Base-by-base conservation (phyloP, 208 protist genomes). In the Leishmania gerbilli region DNA sequence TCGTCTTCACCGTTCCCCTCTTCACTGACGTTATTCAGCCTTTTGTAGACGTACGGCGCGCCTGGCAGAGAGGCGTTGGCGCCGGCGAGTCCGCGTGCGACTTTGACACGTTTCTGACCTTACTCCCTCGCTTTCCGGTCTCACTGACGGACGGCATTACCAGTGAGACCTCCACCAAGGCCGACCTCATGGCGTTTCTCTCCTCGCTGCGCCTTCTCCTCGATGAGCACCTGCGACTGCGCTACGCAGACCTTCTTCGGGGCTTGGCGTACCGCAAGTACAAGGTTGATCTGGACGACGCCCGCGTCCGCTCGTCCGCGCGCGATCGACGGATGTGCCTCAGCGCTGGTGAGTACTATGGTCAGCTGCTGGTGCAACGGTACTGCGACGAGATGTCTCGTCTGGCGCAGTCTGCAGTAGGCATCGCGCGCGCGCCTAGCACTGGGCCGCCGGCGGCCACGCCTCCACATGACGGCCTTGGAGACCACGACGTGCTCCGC, bases 141-240 rank as follows among this genome's bases (percentile, higher is more conserved):
- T 77, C 58, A 13, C 49, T 79, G 58, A 85, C 81, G 9, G 81
- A 81, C 27, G 81, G 81, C 69, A 74, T 85, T n/a, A 58, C 60
- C 17, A 64, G 60, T 62, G 77, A 85, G 62, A 79, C 47, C 24
- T 60, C 53, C 47, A 83, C 53, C 58, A 60, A 88, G 62, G 68
- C 79, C 6, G 83, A 75, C 55, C 72, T 88, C 45, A 81, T 85
- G 34, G 72, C 76, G 7, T 84, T 88, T 76, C 81, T 90, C 27
- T 88, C 84, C n/a, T 81, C 76, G 11, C 84, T 90, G 75, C 78
- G 76, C 27, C 71, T 89, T 17, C 85, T 85, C 8, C 76, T 91
- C 19, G 88, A 88, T 37, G 82, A 80, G 3, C 75, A 89, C 49
- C 81, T 80, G 79, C 49, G 56, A 21, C 51, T 91, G 37, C 51